phyloP scores from a whole-genome alignment of 768 basidiomycete genomes.

The Kwoniella newhampshirensis region DNA sequence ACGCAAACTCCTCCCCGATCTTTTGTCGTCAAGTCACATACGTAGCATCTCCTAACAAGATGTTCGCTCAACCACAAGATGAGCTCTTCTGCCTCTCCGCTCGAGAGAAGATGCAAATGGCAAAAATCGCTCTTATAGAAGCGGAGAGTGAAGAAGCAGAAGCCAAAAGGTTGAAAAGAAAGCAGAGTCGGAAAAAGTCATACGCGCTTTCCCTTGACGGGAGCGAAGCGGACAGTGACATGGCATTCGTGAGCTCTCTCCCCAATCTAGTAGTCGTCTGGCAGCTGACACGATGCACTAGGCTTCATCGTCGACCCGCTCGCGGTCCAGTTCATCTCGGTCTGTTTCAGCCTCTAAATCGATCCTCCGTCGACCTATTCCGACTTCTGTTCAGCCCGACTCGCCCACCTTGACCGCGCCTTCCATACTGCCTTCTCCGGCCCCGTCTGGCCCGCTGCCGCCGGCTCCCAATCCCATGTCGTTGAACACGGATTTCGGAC shows the following conservation, averaged over 20 bases:
- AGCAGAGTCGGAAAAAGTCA: constrained; percentile 5
- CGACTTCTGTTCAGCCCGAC: not conserved
- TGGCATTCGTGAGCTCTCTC: not conserved
- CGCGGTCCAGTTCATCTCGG: not conserved
- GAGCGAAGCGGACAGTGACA: not conserved
- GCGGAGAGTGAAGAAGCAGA: constrained; percentile 8
- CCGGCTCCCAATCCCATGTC: constrained; percentile 1
- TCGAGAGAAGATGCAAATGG: constrained; percentile 16
- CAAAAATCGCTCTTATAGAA: constrained; percentile 9
- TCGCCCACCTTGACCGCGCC: not conserved
- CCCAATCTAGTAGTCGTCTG: not conserved
- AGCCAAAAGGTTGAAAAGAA: not conserved
- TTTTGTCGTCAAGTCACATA: no score
- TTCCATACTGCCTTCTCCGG: constrained; percentile 2
- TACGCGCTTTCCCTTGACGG: constrained; percentile 1
- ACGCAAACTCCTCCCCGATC: no score
- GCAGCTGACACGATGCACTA: not conserved
- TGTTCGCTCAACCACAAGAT: not conserved
- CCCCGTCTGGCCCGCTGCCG: constrained; percentile 9
- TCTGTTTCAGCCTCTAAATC: constrained; percentile 1
- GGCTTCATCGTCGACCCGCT: not conserved
- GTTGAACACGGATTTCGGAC: constrained; percentile 12
- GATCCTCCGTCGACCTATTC: constrained; percentile 10
- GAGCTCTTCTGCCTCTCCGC: constrained; percentile 1
- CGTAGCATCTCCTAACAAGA: no score